Conservation (phyloP, 2,329 filamentous ascomycete genomes). For the Penicillium sp. region DNA sequence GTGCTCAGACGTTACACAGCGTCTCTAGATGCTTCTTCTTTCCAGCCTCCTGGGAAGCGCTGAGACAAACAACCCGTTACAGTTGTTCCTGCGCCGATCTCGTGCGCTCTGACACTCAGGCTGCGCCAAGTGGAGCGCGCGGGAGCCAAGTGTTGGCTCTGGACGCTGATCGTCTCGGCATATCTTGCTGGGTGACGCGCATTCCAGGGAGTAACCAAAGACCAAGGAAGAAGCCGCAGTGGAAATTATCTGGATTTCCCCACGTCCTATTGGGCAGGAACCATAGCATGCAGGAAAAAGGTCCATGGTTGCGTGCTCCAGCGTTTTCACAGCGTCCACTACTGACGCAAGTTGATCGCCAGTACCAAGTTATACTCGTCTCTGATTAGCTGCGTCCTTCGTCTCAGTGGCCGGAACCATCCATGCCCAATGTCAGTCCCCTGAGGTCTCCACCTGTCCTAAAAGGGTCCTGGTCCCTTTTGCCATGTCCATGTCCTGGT, state of each 20-base stretch:
- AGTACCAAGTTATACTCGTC: slow-evolving; percentile 5
- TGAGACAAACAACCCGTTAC: not conserved
- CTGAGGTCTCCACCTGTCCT: slow-evolving; percentile 14
- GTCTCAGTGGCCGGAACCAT: slow-evolving; percentile 1
- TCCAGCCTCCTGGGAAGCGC: not conserved
- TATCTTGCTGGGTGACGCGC: slow-evolving; percentile 12
- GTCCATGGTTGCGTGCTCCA: slow-evolving; percentile 16
- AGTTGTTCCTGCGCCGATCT: not conserved
- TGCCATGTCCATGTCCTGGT: not conserved
- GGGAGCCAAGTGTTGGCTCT: slow-evolving; percentile 20
- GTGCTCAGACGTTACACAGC: not conserved
- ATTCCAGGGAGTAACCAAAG: slow-evolving; percentile 10
- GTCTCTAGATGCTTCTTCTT: not conserved
- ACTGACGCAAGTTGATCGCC: slow-evolving; percentile 21
- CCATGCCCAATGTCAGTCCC: slow-evolving; percentile 16
- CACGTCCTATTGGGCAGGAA: slow-evolving; percentile 7
- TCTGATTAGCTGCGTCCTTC: slow-evolving; percentile 10
- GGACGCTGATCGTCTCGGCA: slow-evolving; percentile 14
- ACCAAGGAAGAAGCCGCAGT: slow-evolving; percentile 2
- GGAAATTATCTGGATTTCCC: not conserved
- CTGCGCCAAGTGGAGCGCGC: slow-evolving; percentile 14
- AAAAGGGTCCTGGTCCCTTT: slow-evolving; percentile 5
- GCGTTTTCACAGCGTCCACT: slow-evolving; percentile 5
- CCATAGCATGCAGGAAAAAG: slow-evolving; percentile 1
- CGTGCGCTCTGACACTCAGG: slow-evolving; percentile 3